phyloP scores from a whole-genome alignment of 192 early-diverging fungal genomes.

The Obelidium mucronatum region DNA sequence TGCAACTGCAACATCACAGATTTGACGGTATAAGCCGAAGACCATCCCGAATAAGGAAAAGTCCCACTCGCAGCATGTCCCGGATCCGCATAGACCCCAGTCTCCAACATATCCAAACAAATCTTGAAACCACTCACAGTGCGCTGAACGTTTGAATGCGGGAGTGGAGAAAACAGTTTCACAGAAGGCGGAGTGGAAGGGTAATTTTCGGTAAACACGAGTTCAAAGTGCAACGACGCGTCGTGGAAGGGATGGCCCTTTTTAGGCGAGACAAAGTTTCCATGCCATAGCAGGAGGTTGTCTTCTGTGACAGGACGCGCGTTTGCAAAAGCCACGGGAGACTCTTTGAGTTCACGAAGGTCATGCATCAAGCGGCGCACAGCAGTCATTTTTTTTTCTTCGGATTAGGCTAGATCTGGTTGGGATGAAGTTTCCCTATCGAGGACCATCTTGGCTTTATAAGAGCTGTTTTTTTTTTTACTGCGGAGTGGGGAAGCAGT shows the following conservation, averaged over 20 bases:
- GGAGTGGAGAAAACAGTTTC: slow-evolving; percentile 6
- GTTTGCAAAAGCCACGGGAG: slow-evolving; percentile 9
- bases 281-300: slow-evolving; percentile 25
- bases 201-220: slow-evolving; percentile 14
- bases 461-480: too few relatives aligned
- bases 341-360: slow-evolving; percentile 2
- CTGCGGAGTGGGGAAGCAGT: too few relatives aligned
- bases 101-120: slow-evolving; percentile 34
- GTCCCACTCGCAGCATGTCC: background rate
- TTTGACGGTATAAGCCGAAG: slow-evolving; percentile 18
- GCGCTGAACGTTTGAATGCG: slow-evolving; percentile 21
- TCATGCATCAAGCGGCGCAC: slow-evolving; percentile 22
- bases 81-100: slow-evolving; percentile 32
- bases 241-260: background rate
- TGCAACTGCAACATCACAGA: slow-evolving; percentile 32
- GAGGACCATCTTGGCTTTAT: too few relatives aligned
- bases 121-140: background rate
- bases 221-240: slow-evolving; percentile 14
- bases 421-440: too few relatives aligned
- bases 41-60: slow-evolving; percentile 29
- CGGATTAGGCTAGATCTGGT: too few relatives aligned
- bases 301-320: background rate
- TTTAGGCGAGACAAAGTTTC: background rate
- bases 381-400: too few relatives aligned
- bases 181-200: slow-evolving; percentile 15